phyloP scores from a whole-genome alignment of 164 flowering plant species.

The Chloranthus sessilifolius region DNA sequence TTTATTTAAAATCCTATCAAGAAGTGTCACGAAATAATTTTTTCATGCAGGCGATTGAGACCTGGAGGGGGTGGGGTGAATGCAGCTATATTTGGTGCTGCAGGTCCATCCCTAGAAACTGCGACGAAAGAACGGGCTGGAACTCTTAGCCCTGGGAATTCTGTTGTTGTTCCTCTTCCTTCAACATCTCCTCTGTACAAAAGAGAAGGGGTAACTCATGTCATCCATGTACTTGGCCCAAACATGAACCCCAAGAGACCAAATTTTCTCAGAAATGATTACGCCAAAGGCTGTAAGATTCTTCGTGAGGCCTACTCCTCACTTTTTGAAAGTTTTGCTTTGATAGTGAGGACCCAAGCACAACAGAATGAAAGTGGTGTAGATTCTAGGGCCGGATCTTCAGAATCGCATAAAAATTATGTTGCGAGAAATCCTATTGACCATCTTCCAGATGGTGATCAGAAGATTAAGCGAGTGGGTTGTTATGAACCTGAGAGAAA shows the following conservation, averaged over 20 bases:
- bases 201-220: conserved; percentile 90
- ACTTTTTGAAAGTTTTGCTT: conserved; percentile 70
- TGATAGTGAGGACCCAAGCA: conserved; percentile 27
- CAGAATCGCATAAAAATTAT: conserved; percentile 18
- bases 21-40: not conserved
- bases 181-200: conserved; percentile 55
- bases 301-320: conserved; percentile 77
- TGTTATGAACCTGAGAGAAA: conserved; percentile 32
- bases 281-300: conserved; percentile 59
- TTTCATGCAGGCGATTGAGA: conserved; percentile 66
- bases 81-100: conserved; percentile 88
- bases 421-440: conserved; percentile 9
- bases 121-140: conserved; percentile 73
- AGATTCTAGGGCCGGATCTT: conserved; percentile 6
- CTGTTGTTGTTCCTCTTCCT: conserved; percentile 78
- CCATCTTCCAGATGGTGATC: conserved; percentile 20
- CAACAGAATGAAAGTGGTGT: conserved; percentile 12
- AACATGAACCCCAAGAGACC: conserved; percentile 95
- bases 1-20: too few species aligned
- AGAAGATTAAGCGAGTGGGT: conserved; percentile 45
- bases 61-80: conserved; percentile 98
- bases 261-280: conserved; percentile 66
- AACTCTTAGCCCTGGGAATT: conserved; percentile 63
- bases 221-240: conserved; percentile 96
- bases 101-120: conserved; percentile 64